Percentiles rank a stretch among this genome's conserved stretches.
Evolutionary conservation across 2,329 filamentous ascomycete species (phyloP).

Genomic region (Lachnum nothofagi): DNA sequence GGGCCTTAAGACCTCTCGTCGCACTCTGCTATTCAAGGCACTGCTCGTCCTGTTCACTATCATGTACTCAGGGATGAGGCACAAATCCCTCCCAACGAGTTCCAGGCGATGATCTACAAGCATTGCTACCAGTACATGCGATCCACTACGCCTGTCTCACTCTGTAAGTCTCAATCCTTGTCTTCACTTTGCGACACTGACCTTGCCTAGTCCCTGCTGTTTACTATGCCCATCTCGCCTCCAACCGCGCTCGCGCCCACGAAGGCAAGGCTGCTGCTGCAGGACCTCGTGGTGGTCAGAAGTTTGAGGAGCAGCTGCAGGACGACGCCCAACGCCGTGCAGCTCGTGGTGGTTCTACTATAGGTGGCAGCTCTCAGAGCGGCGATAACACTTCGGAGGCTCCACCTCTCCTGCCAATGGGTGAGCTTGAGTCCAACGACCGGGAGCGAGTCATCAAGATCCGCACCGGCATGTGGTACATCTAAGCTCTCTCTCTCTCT

Average conservation of each 20-base stretch:
- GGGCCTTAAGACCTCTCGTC: constrained; percentile 40
- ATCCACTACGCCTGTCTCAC: constrained; percentile 84
- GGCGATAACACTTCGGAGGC: constrained; percentile 17
- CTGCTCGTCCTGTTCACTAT: constrained; percentile 87
- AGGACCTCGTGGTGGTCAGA: constrained; percentile 41
- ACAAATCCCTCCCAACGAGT: constrained; percentile 56
- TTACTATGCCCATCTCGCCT: constrained; percentile 92
- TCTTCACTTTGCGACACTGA: constrained; percentile 20
- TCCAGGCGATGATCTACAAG: constrained; percentile 88
- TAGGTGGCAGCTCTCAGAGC: constrained; percentile 19
- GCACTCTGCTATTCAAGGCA: constrained; percentile 84
- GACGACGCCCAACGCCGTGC: constrained; percentile 14
- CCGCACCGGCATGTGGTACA: constrained; percentile 33
- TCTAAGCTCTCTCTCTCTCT: constrained; percentile 17
- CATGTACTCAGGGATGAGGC: constrained; percentile 82
- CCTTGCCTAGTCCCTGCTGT: constrained; percentile 63
- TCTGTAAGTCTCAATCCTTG: constrained; percentile 39
- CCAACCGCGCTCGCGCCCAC: constrained; percentile 72
- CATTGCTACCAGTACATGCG: constrained; percentile 91
- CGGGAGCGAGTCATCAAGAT: constrained; percentile 16
- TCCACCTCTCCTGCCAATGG: constrained; percentile 27
- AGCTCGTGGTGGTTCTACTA: constrained; percentile 6
- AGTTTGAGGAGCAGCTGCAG: constrained; percentile 33
- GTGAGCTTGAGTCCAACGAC: constrained; percentile 13
- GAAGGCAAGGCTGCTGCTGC: constrained; percentile 48